A percentile compares a stretch with the other conserved stretches of the same genome.
phyloP scores from a whole-genome alignment of 2,329 filamentous ascomycete species.

The Coniochaeta pulveracea region DNA sequence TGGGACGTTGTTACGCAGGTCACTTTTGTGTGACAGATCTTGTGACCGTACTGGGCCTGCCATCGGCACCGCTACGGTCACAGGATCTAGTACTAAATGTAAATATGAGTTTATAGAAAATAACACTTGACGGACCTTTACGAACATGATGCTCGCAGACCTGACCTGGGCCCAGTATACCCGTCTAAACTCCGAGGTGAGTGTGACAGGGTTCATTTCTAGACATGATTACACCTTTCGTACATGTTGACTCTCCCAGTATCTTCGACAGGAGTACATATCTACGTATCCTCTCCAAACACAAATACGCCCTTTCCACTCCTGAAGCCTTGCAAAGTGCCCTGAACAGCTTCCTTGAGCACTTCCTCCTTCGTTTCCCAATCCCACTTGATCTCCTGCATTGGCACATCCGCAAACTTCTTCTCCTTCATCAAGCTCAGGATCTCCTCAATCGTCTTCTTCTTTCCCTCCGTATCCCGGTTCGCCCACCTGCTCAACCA shows the following conservation, averaged over 20 bases:
- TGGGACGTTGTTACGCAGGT: no score
- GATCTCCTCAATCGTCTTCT: slow-evolving; percentile 74
- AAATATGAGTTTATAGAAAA: no score
- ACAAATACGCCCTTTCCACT: slow-evolving; percentile 85
- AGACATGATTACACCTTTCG: neutral
- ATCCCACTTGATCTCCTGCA: slow-evolving; percentile 73
- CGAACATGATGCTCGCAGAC: no score
- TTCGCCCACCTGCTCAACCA: slow-evolving; percentile 91
- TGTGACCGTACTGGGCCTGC: no score
- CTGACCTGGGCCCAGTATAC: no score
- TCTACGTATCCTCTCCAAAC: slow-evolving; percentile 52
- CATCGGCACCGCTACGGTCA: no score
- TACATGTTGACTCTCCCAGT: no score
- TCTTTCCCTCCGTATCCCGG: slow-evolving; percentile 59
- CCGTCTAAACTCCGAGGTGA: no score
- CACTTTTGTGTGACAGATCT: no score
- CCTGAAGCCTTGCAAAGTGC: slow-evolving; percentile 73
- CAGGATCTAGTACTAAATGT: no score
- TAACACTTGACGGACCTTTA: no score
- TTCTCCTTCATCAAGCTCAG: slow-evolving; percentile 63
- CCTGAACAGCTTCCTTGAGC: slow-evolving; percentile 65
- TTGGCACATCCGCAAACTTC: slow-evolving; percentile 72
- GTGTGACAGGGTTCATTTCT: neutral
- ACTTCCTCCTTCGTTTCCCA: slow-evolving; percentile 64
- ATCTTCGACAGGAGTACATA: no score